Percentiles rank a stretch among this genome's conserved stretches.
Conservation (phyloP, 2,329 filamentous ascomycete species). For the Myriangium duriaei region DNA sequence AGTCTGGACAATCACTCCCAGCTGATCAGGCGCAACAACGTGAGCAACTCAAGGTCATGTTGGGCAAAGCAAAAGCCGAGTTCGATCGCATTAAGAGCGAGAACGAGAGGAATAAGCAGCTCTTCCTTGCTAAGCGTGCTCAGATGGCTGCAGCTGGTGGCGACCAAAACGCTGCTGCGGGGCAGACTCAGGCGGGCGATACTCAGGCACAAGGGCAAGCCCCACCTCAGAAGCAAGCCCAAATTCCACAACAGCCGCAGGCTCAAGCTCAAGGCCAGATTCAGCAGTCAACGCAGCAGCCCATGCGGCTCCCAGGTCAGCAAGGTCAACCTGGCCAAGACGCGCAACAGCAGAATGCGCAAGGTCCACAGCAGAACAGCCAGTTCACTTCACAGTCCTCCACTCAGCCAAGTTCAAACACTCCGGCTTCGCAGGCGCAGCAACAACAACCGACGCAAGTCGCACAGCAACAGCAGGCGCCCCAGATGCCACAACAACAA, state of each 20-base stretch:
- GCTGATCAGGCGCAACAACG: constrained; percentile 9
- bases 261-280: constrained; percentile 14
- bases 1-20: constrained; percentile 6
- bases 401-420: neutral
- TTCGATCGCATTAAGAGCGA: constrained; percentile 9
- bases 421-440: neutral
- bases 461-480: constrained; percentile 15
- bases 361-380: constrained; percentile 1
- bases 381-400: neutral
- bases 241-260: constrained; percentile 6
- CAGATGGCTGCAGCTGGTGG: neutral
- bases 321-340: constrained; percentile 9
- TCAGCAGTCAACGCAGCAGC: constrained; percentile 13
- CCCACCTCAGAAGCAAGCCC: neutral
- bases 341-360: neutral
- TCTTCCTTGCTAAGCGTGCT: constrained; percentile 6
- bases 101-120: constrained; percentile 11
- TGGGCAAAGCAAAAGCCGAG: constrained; percentile 10
- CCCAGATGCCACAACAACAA: constrained; percentile 15
- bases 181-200: no score
- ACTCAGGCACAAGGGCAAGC: neutral
- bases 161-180: neutral
- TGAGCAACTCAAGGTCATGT: constrained; percentile 8
- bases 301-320: constrained; percentile 9
- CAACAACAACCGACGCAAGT: constrained; percentile 22